These are phyloP conservation scores for Leishmania mexicana DNA, from an alignment of 208 protist genomes.

Conservation along the genomic window DNA sequence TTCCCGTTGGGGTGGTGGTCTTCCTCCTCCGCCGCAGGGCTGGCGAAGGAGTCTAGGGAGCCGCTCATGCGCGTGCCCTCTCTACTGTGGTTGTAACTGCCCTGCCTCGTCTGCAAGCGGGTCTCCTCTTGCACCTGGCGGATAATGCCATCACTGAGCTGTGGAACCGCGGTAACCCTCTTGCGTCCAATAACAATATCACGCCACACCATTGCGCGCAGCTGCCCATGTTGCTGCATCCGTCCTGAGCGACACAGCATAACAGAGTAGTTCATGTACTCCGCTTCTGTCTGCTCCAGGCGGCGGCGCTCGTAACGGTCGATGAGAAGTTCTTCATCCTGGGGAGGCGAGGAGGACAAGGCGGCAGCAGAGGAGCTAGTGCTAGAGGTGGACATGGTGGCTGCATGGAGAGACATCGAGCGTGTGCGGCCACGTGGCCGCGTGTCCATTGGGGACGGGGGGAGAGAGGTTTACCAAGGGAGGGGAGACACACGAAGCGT, in stretches of 20 bases:
- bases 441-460: not conserved
- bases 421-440: not conserved
- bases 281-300: slow-evolving; percentile 15
- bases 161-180: slow-evolving; percentile 29
- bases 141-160: slow-evolving; percentile 46
- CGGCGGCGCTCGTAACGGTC: slow-evolving; percentile 21
- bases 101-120: slow-evolving; percentile 10
- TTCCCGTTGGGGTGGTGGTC: not conserved
- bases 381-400: slow-evolving; percentile 5
- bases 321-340: slow-evolving; percentile 20
- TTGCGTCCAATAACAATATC: slow-evolving; percentile 45
- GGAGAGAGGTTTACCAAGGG: not conserved
- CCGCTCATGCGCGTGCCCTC: slow-evolving; percentile 19
- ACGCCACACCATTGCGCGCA: slow-evolving; percentile 61
- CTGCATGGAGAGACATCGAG: not conserved
- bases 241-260: slow-evolving; percentile 35
- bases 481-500: not conserved
- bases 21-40: slow-evolving; percentile 4
- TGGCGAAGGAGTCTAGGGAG: slow-evolving; percentile 19
- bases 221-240: slow-evolving; percentile 35
- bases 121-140: slow-evolving; percentile 23
- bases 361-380: not conserved
- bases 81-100: slow-evolving; percentile 9
- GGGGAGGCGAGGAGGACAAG: slow-evolving; percentile 3
- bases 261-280: slow-evolving; percentile 46